Base-by-base conservation (phyloP, 225 moss, liverwort and hornwort species). In the Climacium dendroides region DNA sequence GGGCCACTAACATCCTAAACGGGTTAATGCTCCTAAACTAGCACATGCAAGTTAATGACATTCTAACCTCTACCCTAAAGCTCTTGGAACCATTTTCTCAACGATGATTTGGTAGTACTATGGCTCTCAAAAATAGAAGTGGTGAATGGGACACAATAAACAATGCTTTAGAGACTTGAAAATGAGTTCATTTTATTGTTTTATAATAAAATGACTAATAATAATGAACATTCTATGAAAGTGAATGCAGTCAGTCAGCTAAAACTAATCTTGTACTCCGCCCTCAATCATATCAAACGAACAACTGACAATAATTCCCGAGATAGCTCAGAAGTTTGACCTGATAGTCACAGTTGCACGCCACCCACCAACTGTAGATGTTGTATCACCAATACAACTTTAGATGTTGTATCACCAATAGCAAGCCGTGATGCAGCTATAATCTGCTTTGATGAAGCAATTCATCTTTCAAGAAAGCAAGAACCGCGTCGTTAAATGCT, bases 401-500 rank as follows among this genome's bases (percentile, higher is more conserved):
- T 32, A 2, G 19, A 34, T 10, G 34, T 22, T 16, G 7, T 5
- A 23, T 35, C 10, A 10, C 24, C 61, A 34, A 48, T 11, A 34
- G 15, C 34, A 63, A 80, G 80, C 26, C 2, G 22, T 53, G 39
- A 24, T 57, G 35, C 41, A 62, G 5, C 76, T 82, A 87, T 32
- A 92, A 88, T 79, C 83, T 79, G 59, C 91, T 90, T 32, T 25
- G 80, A 66, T 61, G 89, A 47, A n/a, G 32, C 32, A 43, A 45
- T 14, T 79, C 67, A 50, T 52, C 47, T 67, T 75, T 83, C 34
- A 90, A 65, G 79, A 90, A 90, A 41, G 79, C 66, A 45, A 90
- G 39, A 34, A 90, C 69, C 48, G 83, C 90, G 24, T 79, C 28
- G 32, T 92, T 90, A 48, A 90, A 92, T 9, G 80, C 90, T 61